Percentiles rank a stretch among this genome's conserved stretches.
Evolutionary conservation across 2,329 filamentous ascomycete genomes (phyloP).

Genomic region (Alternaria sp.): DNA sequence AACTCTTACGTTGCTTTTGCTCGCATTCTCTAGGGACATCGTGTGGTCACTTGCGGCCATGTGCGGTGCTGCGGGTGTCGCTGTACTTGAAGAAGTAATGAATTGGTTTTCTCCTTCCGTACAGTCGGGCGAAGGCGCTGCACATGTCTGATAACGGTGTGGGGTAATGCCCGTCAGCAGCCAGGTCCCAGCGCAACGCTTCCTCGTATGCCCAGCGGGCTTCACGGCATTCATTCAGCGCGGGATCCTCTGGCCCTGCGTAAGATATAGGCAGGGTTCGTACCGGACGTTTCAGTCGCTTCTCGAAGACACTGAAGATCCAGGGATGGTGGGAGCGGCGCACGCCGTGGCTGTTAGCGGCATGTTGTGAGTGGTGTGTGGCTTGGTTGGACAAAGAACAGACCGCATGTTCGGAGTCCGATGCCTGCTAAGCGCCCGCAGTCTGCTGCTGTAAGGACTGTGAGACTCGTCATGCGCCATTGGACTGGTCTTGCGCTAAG

Average conservation of each 20-base stretch:
- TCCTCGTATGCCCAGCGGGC: conserved; percentile 1
- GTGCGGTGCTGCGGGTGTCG: not conserved
- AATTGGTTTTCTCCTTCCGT: not conserved
- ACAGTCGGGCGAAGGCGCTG: conserved; percentile 12
- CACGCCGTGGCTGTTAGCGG: conserved; percentile 13
- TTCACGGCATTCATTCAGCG: conserved; percentile 1
- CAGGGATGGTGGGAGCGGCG: conserved; percentile 13
- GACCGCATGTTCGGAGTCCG: conserved; percentile 35
- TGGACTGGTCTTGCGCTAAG: conserved; percentile 10
- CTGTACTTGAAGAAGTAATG: not conserved
- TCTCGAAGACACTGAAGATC: conserved; percentile 33
- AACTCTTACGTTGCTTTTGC: not conserved
- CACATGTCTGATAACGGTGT: conserved; percentile 14
- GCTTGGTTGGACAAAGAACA: conserved; percentile 5
- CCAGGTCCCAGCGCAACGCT: conserved; percentile 5
- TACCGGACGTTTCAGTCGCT: conserved; percentile 28
- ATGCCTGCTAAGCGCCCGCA: conserved; percentile 33
- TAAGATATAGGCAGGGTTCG: conserved; percentile 2
- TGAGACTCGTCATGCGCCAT: conserved; percentile 30
- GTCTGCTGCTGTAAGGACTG: conserved; percentile 15
- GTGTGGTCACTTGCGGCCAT: not conserved
- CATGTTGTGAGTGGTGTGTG: conserved; percentile 9
- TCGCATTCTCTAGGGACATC: not conserved
- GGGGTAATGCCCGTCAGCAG: conserved; percentile 20
- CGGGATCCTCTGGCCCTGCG: conserved; percentile 1